phyloP scores from a whole-genome alignment of 2,329 filamentous ascomycete species.

The Colletotrichum destructivum region DNA sequence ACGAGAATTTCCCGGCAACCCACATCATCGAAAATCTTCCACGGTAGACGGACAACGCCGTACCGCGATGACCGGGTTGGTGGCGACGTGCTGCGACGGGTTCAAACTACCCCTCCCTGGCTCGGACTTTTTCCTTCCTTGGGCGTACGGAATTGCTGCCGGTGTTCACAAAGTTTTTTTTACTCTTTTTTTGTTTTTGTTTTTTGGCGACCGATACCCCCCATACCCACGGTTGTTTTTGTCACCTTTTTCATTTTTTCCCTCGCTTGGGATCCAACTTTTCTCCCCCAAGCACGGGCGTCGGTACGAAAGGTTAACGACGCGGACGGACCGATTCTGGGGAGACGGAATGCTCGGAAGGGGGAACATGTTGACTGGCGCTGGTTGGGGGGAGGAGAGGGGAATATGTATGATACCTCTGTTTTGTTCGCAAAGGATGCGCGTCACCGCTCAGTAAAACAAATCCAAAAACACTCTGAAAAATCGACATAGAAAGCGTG shows the following conservation, averaged over 20 bases:
- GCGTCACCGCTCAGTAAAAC: slow-evolving; percentile 6
- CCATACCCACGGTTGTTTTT: slow-evolving; percentile 17
- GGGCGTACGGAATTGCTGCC: neutral
- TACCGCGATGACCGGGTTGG: neutral
- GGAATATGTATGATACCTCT: neutral
- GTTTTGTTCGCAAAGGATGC: neutral
- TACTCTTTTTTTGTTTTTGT: neutral
- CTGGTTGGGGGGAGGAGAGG: too few species aligned
- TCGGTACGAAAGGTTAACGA: slow-evolving; percentile 11
- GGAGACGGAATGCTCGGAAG: slow-evolving; percentile 1
- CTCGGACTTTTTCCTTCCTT: neutral
- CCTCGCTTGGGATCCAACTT: neutral
- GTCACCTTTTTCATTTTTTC: neutral
- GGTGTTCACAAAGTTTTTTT: neutral
- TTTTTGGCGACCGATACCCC: slow-evolving; percentile 12
- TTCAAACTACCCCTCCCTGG: neutral
- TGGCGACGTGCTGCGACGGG: slow-evolving; percentile 8
- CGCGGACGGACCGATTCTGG: neutral
- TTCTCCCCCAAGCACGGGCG: slow-evolving; percentile 14
- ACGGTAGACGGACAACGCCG: neutral
- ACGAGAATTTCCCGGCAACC: slow-evolving; percentile 28
- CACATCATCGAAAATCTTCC: neutral
- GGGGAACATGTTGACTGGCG: neutral
- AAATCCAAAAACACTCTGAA: neutral
- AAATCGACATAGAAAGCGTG: slow-evolving; percentile 6